A percentile compares a stretch with the other conserved stretches of the same genome.
Evolutionary conservation across 2,329 filamentous ascomycete genomes (phyloP).

Genomic region (Apiospora koreana): DNA sequence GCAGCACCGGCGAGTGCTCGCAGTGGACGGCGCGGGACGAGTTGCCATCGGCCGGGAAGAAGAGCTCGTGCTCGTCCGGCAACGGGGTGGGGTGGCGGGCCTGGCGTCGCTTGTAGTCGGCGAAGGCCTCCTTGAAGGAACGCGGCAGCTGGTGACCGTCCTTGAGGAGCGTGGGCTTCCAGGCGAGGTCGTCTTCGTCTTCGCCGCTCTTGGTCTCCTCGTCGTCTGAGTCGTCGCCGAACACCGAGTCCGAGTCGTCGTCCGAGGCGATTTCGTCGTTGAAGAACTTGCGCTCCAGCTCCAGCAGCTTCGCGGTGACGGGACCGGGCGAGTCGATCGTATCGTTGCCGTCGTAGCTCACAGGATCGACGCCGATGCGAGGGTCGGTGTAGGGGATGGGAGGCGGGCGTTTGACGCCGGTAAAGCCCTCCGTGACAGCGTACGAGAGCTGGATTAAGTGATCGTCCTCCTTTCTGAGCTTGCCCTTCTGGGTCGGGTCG

Average conservation of each 20-base stretch:
- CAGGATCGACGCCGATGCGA: not conserved
- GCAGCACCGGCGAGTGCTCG: not conserved
- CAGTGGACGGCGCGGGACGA: not conserved
- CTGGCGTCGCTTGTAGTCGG: not conserved
- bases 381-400: not conserved
- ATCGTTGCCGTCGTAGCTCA: not conserved
- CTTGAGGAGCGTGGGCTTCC: not conserved
- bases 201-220: not conserved
- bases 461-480: not conserved
- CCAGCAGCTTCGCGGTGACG: not conserved
- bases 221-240: not conserved
- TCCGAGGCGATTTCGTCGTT: too few relatives aligned
- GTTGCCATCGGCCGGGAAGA: too few relatives aligned
- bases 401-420: not conserved
- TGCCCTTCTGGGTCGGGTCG: too few relatives aligned
- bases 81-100: not conserved
- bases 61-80: not conserved
- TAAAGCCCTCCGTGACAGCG: not conserved
- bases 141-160: not conserved
- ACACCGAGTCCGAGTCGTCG: not conserved
- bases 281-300: not conserved
- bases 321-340: not conserved
- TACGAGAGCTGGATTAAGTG: not conserved
- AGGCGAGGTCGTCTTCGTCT: not conserved
- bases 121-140: not conserved